Percentiles rank a stretch among this genome's conserved stretches.
Evolutionary conservation across 2,329 filamentous ascomycete species (phyloP).

Genomic region (Cryphonectria japonica): DNA sequence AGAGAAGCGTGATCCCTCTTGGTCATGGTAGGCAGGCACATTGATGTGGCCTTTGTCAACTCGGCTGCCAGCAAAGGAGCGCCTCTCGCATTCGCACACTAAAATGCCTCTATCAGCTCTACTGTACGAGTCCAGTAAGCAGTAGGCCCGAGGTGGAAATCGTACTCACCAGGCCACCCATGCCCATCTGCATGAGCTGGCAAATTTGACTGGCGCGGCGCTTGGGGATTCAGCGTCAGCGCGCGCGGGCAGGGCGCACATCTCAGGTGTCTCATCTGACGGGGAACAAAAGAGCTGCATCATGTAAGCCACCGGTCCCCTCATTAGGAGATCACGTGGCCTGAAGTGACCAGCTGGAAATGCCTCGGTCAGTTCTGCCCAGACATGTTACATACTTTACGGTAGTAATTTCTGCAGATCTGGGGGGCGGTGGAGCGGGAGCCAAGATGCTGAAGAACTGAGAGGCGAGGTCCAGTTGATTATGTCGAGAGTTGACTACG

Average conservation of each 20-base stretch:
- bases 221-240: not conserved
- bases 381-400: too few relatives aligned
- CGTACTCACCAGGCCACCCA: not conserved
- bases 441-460: not conserved
- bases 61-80: not conserved
- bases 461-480: not conserved
- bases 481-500: too few relatives aligned
- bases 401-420: not conserved
- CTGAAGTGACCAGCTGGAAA: not conserved
- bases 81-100: not conserved
- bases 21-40: not conserved
- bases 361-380: not conserved
- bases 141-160: slow-evolving; percentile 11
- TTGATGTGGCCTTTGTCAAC: not conserved
- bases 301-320: not conserved
- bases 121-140: slow-evolving; percentile 1
- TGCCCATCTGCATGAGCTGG: not conserved
- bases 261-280: not conserved
- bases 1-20: not conserved
- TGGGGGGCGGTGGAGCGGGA: not conserved
- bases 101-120: not conserved
- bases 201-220: not conserved
- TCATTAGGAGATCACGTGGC: not conserved
- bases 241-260: not conserved
- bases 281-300: not conserved